phyloP scores from a whole-genome alignment of 2,329 filamentous ascomycete species.

The Neophaeococcomyces mojaviensis region DNA sequence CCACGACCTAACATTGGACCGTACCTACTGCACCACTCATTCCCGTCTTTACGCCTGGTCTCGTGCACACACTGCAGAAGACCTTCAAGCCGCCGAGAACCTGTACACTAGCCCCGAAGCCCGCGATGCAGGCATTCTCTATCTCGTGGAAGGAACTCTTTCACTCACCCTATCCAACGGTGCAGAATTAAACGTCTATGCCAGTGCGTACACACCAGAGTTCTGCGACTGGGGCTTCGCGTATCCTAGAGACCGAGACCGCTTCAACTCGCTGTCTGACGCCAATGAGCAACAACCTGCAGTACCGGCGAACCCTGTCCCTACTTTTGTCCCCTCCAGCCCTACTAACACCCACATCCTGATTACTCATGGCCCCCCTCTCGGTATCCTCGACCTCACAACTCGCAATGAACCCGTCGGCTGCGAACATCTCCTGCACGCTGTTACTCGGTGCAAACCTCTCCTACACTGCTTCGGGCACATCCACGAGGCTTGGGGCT shows the following conservation, averaged over 20 bases:
- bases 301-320: background rate
- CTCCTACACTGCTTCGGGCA: conserved; percentile 48
- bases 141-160: conserved; percentile 49
- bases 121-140: conserved; percentile 40
- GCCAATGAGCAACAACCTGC: conserved; percentile 20
- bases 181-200: conserved; percentile 45
- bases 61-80: conserved; percentile 21
- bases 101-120: conserved; percentile 43
- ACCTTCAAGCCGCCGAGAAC: conserved; percentile 31
- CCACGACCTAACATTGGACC: conserved; percentile 54
- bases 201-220: conserved; percentile 49
- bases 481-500: conserved; percentile 25
- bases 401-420: conserved; percentile 38
- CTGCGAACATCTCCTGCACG: conserved; percentile 47
- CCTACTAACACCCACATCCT: conserved; percentile 33
- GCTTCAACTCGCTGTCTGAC: conserved; percentile 42
- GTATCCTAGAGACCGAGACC: conserved; percentile 44
- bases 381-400: conserved; percentile 42
- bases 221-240: conserved; percentile 51
- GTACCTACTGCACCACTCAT: conserved; percentile 37
- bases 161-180: conserved; percentile 43
- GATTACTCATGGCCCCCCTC: conserved; percentile 55
- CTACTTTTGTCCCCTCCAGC: too few species aligned
- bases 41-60: conserved; percentile 23
- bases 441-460: conserved; percentile 44